phyloP scores from a whole-genome alignment of 2,329 filamentous ascomycete species.

The Monascus ruber region DNA sequence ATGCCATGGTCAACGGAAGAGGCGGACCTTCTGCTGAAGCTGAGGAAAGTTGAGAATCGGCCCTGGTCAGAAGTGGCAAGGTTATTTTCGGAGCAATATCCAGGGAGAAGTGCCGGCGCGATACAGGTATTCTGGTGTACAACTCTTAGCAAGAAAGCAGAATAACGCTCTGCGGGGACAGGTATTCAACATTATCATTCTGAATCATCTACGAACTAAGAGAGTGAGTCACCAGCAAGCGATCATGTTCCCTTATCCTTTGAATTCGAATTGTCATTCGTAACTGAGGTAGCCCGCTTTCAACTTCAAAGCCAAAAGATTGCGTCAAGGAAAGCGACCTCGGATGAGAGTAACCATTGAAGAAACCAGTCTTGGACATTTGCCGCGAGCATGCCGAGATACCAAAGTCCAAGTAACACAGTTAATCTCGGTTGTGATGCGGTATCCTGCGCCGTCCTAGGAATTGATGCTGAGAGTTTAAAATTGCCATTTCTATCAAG shows the following conservation, averaged over 20 bases:
- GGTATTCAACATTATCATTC: no score
- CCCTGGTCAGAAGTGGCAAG: slow-evolving; percentile 6
- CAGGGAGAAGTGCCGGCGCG: not conserved
- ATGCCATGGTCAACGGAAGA: slow-evolving; percentile 6
- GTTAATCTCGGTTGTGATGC: no score
- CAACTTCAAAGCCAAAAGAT: not conserved
- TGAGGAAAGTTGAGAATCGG: slow-evolving; percentile 5
- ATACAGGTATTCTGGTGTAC: not conserved
- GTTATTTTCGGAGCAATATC: not conserved
- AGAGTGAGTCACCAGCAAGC: not conserved
- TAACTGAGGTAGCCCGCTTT: not conserved
- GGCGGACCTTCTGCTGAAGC: slow-evolving; percentile 5
- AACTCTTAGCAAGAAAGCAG: not conserved
- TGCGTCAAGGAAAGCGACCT: no score
- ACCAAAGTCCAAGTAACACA: no score
- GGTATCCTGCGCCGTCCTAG: no score
- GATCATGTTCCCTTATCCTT: no score
- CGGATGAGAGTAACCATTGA: no score
- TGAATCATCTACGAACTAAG: not conserved
- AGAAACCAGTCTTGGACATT: no score
- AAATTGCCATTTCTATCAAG: no score
- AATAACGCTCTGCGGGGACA: not conserved
- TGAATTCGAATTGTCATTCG: not conserved
- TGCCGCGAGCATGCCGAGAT: no score
- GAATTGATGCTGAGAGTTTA: no score